phyloP scores from a whole-genome alignment of 805 yeast genomes.

The Zygosaccharomyces rouxii region DNA sequence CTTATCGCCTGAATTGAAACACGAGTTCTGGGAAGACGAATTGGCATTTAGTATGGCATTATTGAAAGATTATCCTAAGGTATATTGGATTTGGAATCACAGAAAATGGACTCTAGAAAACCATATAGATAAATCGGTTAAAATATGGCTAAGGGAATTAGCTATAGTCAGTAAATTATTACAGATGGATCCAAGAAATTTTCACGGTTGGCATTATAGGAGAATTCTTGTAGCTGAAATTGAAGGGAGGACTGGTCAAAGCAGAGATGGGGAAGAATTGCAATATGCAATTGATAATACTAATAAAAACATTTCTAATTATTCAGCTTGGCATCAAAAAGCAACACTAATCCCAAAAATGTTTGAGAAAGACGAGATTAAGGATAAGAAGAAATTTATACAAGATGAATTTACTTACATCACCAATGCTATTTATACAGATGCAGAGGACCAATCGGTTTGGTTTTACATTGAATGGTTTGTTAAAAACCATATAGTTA shows the following conservation, averaged over 20 bases:
- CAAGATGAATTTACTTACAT: slow-evolving; percentile 59
- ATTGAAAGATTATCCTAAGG: slow-evolving; percentile 70
- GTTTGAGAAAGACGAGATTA: slow-evolving; percentile 30
- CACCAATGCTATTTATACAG: slow-evolving; percentile 83
- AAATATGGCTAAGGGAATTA: slow-evolving; percentile 70
- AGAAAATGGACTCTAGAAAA: slow-evolving; percentile 72
- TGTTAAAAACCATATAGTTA: slow-evolving; percentile 36
- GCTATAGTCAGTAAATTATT: slow-evolving; percentile 64
- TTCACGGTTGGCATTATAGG: slow-evolving; percentile 94
- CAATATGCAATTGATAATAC: slow-evolving; percentile 74
- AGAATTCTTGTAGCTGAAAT: slow-evolving; percentile 54
- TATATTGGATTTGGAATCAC: slow-evolving; percentile 97
- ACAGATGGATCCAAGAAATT: slow-evolving; percentile 74
- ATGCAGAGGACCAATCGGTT: slow-evolving; percentile 88
- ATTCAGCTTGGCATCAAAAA: slow-evolving; percentile 94
- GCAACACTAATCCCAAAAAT: slow-evolving; percentile 60
- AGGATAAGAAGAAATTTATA: slow-evolving; percentile 37
- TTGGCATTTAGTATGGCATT: slow-evolving; percentile 54
- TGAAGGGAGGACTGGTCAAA: slow-evolving; percentile 24
- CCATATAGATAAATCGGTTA: slow-evolving; percentile 40
- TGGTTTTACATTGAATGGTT: slow-evolving; percentile 92
- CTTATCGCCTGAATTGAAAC: slow-evolving; percentile 20
- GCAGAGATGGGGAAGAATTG: slow-evolving; percentile 51
- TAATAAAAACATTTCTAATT: slow-evolving; percentile 81
- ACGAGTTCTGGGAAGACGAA: slow-evolving; percentile 46